A percentile compares a stretch with the other conserved stretches of the same genome.
These are phyloP conservation scores for Paracamarosporium sp. DNA, from an alignment of 2,329 filamentous ascomycete species.

Conservation along the genomic window DNA sequence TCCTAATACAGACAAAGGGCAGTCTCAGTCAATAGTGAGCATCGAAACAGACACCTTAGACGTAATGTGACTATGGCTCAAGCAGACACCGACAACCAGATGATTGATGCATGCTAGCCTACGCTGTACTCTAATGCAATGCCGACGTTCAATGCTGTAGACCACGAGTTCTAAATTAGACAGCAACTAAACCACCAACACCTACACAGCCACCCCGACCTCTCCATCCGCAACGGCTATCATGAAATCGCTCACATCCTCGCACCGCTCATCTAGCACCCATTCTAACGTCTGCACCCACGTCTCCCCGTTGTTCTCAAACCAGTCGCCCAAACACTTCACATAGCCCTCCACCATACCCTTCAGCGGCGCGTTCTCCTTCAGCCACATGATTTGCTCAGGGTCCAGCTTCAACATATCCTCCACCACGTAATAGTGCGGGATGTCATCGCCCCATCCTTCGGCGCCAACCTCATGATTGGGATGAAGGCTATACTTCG, in stretches of 20 bases:
- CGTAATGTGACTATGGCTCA: not conserved
- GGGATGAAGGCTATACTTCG: constrained; percentile 56
- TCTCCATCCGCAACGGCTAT: constrained; percentile 71
- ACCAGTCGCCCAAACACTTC: constrained; percentile 63
- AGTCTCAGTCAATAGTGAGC: too few species aligned
- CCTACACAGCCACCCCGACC: constrained; percentile 65
- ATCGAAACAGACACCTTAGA: too few species aligned
- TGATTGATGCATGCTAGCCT: not conserved
- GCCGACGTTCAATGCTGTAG: too few species aligned
- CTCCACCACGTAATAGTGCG: constrained; percentile 69
- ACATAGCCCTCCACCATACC: constrained; percentile 64
- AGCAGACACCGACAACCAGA: not conserved
- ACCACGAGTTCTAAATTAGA: too few species aligned
- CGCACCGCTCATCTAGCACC: constrained; percentile 63
- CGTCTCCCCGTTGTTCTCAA: constrained; percentile 69
- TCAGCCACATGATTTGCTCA: constrained; percentile 64
- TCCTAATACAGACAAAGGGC: too few species aligned
- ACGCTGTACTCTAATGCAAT: not conserved
- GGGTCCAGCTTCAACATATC: constrained; percentile 70
- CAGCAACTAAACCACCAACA: not conserved
- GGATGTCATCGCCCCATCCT: constrained; percentile 70
- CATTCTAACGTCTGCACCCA: constrained; percentile 65
- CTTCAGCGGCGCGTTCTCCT: constrained; percentile 63
- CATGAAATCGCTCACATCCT: constrained; percentile 64
- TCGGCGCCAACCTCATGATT: constrained; percentile 63